Base-by-base conservation (phyloP, 768 basidiomycete species). In the Leccinum subgranulosum region DNA sequence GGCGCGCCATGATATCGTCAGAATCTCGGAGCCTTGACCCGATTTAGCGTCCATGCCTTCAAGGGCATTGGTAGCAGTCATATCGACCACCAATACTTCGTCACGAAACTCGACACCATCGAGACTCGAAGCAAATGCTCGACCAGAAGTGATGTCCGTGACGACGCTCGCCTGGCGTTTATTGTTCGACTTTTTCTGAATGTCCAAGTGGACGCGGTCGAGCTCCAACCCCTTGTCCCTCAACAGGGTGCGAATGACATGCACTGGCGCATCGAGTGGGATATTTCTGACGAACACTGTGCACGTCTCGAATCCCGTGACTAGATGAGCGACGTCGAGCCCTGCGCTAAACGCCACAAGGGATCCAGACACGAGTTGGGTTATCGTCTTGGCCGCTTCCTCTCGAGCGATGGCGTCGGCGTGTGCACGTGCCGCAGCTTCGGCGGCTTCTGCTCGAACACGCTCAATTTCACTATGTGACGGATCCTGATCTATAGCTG, bases 281-380 rank as follows among this genome's bases (percentile, higher is more conserved):
- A 86, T 71, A 55, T 79, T 78, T 53, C 70, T 73, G 46, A 86
- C 68, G 1, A 66, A 76, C 21, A 86, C 66, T 9, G 74, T 74
- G 62, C 79, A 81, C 7, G 80, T 76, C 41, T 86, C 81, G 58
- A 82, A 84, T 6, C 81, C 83, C 17, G 78, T 73, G 27, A 81
- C 64, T 28, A 83, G 60, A 29, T 72, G 65, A 41, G 68, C 69
- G 36, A 86, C 70, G 21, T 76, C 69, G 31, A 82, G 65, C 6
- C 84, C 84, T 2, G 81, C 78, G 27, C 73, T 73, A 46, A 74
- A 84, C 3, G 81, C 80, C 19, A 81, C 77, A 46, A 84, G 69
- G 48, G 75, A 78, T 6, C 77, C 79, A 19, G 74, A 73, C 11
- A 82, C 76, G 19, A 81, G 60, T 49, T 74, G 75, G 54, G 71